A percentile compares a stretch with the other conserved stretches of the same genome.
Conservation (phyloP, 2,329 filamentous ascomycete genomes). For the Neofusicoccum umdonicola region DNA sequence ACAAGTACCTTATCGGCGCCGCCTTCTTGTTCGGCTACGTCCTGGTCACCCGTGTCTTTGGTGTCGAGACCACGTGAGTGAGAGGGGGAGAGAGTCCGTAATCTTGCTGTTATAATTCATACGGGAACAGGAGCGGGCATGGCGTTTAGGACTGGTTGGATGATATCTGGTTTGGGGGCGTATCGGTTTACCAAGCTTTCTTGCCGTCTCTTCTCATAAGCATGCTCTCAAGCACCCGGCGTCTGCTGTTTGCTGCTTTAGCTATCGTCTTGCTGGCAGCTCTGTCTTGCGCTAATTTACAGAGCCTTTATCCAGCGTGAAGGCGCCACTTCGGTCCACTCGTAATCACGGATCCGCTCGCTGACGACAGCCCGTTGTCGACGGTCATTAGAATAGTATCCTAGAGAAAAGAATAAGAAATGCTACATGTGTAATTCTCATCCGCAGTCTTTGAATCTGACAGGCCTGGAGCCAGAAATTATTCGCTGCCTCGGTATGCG, state of each 20-base stretch:
- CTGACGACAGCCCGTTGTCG: neutral
- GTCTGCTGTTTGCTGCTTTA: neutral
- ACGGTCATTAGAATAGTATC: neutral
- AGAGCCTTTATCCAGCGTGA: neutral
- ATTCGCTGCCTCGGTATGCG: too few species aligned
- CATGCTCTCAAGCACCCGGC: conserved; percentile 9
- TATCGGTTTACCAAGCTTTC: neutral
- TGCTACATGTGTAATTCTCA: neutral
- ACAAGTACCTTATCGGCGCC: conserved; percentile 73
- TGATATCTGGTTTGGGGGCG: conserved; percentile 4
- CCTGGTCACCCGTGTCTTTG: conserved; percentile 71
- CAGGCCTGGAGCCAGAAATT: too few species aligned
- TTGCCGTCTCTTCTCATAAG: neutral
- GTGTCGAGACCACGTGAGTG: conserved; percentile 38
- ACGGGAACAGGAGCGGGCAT: neutral
- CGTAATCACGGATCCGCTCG: neutral
- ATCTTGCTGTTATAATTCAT: neutral
- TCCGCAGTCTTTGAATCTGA: neutral
- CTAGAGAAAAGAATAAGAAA: conserved; percentile 5
- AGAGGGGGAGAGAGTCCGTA: neutral
- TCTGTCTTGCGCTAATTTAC: neutral
- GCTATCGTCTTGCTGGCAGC: neutral
- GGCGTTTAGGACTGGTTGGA: neutral
- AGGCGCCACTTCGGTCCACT: neutral
- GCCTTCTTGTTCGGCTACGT: conserved; percentile 78